Conservation (phyloP, 305 asterid species). For the Fraxinus velutina region DNA sequence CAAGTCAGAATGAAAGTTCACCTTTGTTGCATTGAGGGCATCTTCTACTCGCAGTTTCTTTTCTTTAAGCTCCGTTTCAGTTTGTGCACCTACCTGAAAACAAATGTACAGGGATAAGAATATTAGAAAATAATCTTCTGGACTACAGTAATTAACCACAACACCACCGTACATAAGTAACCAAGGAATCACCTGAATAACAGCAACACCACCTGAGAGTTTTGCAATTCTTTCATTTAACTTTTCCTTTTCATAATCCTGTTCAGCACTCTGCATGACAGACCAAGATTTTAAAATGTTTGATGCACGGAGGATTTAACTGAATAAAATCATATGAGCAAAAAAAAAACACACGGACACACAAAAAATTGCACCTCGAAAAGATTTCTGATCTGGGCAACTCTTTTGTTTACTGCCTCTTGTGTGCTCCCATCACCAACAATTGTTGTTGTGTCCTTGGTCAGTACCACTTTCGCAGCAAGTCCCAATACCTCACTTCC, state of each 20-base stretch:
- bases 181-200: slow-evolving; percentile 36
- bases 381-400: slow-evolving; percentile 43
- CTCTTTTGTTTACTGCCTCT: slow-evolving; percentile 43
- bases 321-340: background rate
- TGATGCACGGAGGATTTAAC: background rate
- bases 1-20: background rate
- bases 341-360: background rate
- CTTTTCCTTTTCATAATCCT: slow-evolving; percentile 48
- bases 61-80: slow-evolving; percentile 54
- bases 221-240: slow-evolving; percentile 49
- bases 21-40: slow-evolving; percentile 59
- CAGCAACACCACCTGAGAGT: slow-evolving; percentile 54
- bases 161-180: background rate
- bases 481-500: slow-evolving; percentile 41
- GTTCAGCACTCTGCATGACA: slow-evolving; percentile 40
- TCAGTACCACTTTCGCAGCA: slow-evolving; percentile 48
- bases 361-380: slow-evolving; percentile 29
- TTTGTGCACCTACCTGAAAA: slow-evolving; percentile 52
- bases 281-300: background rate
- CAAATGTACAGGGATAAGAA: background rate
- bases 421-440: slow-evolving; percentile 58
- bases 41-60: slow-evolving; percentile 55
- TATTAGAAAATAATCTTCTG: background rate
- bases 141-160: background rate
- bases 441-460: slow-evolving; percentile 48